Evolutionary conservation across 129 eudicot genomes (phyloP), one percentile per base, ranked within the genome.

Genomic region (Artemisia tridentata): DNA sequence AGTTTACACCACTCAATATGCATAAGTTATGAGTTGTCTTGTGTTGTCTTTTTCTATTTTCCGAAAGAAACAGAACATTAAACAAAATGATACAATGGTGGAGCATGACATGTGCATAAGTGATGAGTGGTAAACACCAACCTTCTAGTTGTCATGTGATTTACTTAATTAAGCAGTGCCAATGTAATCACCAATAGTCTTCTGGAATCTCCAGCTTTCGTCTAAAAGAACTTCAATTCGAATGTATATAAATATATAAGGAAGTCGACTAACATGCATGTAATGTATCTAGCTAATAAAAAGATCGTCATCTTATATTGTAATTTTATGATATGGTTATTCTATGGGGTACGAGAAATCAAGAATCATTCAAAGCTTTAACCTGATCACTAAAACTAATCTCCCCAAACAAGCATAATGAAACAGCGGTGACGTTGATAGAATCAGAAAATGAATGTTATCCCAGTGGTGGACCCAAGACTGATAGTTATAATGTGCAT

Each of bases 141-240:
- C 79, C 72, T 74, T 65, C 66, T 72, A 65, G 45, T 65, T 74
- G 79, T 74, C 72, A 74, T 38, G 27, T 9, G 52, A 27, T 73
- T 52, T 64, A 41, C 78, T 63, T 70, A 23, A 23, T 63, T 70
- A 23, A 23, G 48, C 17, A 19, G 72, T 49, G 51, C 23, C 17
- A 49, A 16, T n/a, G 67, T 21, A 45, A 58, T 71, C 75, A 62
- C 16, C 21, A 14, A 55, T 7, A 70, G 38, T 51, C 53, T 50
- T 72, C 18, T 31, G 29, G 29, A 60, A 51, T 52, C 29, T 52
- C n/a, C 11, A 68, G 17, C 59, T 6, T 68, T 68, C 48, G 18
- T 25, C n/a, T 49, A 38, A 52, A 63, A 17, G 27, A 73, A 50
- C 59, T 23, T 49, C 45, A 38, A 38, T 6, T 38, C 9, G 45